Conservation (phyloP, 1,284 basidiomycete genomes). For the Puccinia polysora region DNA sequence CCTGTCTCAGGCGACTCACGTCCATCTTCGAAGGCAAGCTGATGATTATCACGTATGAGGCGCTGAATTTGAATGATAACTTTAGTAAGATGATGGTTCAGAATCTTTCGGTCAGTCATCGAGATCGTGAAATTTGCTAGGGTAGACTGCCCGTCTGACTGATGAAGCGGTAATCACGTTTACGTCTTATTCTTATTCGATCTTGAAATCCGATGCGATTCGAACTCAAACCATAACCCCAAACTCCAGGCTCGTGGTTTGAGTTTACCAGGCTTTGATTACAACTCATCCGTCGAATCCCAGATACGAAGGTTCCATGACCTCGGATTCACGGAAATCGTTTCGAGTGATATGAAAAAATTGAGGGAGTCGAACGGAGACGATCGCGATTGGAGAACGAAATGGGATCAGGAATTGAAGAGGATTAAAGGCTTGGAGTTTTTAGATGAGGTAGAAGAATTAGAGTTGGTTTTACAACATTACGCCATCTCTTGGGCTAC, state of each 20-base stretch:
- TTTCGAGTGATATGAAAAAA: slow-evolving; percentile 24
- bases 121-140: too few relatives aligned
- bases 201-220: too few relatives aligned
- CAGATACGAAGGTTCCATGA: background rate
- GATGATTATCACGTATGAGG: slow-evolving; percentile 69
- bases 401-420: slow-evolving; percentile 17
- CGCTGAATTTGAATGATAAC: slow-evolving; percentile 74
- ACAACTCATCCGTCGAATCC: background rate
- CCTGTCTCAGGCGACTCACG: slow-evolving; percentile 70
- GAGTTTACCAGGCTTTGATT: background rate
- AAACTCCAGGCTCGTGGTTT: slow-evolving; percentile 59
- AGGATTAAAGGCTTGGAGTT: slow-evolving; percentile 74
- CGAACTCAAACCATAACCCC: too few relatives aligned
- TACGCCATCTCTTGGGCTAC: slow-evolving; percentile 77
- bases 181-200: slow-evolving; percentile 63
- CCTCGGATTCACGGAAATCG: slow-evolving; percentile 15
- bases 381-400: background rate
- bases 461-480: slow-evolving; percentile 77
- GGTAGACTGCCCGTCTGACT: slow-evolving; percentile 69
- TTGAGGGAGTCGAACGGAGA: background rate
- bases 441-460: slow-evolving; percentile 85
- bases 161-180: too few relatives aligned
- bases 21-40: slow-evolving; percentile 56
- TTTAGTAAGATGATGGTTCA: slow-evolving; percentile 83
- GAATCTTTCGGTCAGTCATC: slow-evolving; percentile 68